These are phyloP conservation scores for Cordia subcordata DNA, from an alignment of 257 asterid species.

Conservation along the genomic window DNA sequence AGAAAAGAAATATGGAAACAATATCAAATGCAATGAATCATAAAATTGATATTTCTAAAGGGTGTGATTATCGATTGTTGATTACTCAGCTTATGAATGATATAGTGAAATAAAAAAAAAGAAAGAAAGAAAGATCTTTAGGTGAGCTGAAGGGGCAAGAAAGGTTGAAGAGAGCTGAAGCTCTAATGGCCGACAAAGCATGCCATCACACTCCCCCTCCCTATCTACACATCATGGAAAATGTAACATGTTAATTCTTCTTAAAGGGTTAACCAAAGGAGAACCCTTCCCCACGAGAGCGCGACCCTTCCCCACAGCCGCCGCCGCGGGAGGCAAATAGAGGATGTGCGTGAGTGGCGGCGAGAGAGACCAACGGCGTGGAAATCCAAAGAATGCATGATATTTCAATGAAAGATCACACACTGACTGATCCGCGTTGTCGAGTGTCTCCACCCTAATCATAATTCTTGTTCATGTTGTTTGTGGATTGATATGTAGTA, in stretches of 20 bases:
- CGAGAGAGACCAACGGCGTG: too few species aligned
- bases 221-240: not conserved
- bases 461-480: not conserved
- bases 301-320: too few species aligned
- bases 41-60: constrained; percentile 11
- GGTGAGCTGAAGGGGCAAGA: constrained; percentile 25
- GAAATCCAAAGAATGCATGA: too few species aligned
- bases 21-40: constrained; percentile 44
- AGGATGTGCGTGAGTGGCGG: too few species aligned
- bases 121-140: constrained; percentile 15
- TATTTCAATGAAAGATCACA: too few species aligned
- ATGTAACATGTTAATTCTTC: not conserved
- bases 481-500: not conserved
- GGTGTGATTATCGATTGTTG: not conserved
- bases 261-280: too few species aligned
- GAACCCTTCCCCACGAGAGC: too few species aligned
- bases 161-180: constrained; percentile 29
- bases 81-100: constrained; percentile 18
- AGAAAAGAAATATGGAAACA: constrained; percentile 11
- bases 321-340: too few species aligned
- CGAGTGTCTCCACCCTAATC: too few species aligned
- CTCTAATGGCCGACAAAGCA: constrained; percentile 95
- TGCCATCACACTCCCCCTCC: constrained; percentile 32
- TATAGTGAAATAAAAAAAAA: not conserved
- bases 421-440: too few species aligned